Evolutionary conservation across 352 stramenopile species (phyloP).

Genomic region (Globisporangium polare): DNA sequence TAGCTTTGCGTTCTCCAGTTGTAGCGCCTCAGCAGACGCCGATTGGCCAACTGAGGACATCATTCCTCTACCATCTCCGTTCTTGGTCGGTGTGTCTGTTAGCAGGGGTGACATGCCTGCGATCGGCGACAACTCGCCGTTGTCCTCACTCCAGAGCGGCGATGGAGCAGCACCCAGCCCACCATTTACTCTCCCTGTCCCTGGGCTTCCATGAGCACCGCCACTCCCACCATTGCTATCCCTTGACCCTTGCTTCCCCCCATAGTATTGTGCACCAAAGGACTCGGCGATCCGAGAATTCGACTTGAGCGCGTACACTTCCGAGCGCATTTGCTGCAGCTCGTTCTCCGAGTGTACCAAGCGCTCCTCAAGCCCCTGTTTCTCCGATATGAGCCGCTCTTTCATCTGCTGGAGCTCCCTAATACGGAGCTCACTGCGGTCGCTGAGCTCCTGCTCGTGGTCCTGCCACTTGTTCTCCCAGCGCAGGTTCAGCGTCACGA

Average conservation of each 20-base stretch:
- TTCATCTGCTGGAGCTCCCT: constrained; percentile 55
- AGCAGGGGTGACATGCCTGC: constrained; percentile 44
- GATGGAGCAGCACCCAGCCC: too few relatives aligned
- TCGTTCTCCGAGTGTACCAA: constrained; percentile 62
- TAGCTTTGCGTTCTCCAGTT: constrained; percentile 57
- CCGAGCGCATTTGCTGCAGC: constrained; percentile 43
- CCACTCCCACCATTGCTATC: background rate
- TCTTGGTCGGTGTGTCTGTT: constrained; percentile 32
- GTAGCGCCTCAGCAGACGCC: constrained; percentile 19
- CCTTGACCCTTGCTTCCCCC: background rate
- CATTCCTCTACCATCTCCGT: background rate
- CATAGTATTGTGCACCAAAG: constrained; percentile 35
- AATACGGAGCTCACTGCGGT: constrained; percentile 38
- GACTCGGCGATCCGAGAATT: constrained; percentile 43
- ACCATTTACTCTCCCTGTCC: too few relatives aligned
- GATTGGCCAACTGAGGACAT: constrained; percentile 9
- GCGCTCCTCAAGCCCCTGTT: constrained; percentile 52
- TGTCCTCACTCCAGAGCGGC: constrained; percentile 67
- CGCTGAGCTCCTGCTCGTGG: constrained; percentile 47
- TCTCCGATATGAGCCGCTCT: constrained; percentile 50
- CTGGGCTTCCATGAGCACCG: background rate
- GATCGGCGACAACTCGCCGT: constrained; percentile 48
- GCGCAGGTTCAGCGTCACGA: constrained; percentile 54
- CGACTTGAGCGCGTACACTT: constrained; percentile 42
- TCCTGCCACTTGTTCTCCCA: constrained; percentile 72